Evolutionary conservation across 1,284 basidiomycete genomes (phyloP).

Genomic region (Farysia itapuensis): DNA sequence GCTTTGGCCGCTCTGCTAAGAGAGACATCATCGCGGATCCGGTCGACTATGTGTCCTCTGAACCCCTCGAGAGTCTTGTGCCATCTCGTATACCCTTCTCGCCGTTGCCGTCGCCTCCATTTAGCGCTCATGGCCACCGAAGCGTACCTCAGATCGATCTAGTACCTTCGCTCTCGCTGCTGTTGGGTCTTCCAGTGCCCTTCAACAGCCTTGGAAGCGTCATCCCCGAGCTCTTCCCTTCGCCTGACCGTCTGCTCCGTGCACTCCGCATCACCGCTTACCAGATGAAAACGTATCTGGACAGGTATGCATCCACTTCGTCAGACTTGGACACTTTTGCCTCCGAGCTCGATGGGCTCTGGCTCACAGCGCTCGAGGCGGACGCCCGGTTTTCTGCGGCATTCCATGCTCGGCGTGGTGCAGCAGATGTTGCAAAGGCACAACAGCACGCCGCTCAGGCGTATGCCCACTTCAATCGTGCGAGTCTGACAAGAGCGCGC

Average conservation of each 20-base stretch:
- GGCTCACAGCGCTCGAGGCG: slow-evolving; percentile 31
- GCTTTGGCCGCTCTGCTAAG: slow-evolving; percentile 1
- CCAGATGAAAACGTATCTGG: slow-evolving; percentile 78
- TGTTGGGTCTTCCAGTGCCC: slow-evolving; percentile 88
- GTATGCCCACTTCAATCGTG: slow-evolving; percentile 66
- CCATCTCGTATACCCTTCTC: slow-evolving; percentile 34
- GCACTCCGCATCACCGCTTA: slow-evolving; percentile 74
- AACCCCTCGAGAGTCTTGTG: slow-evolving; percentile 3
- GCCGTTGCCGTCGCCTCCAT: slow-evolving; percentile 42
- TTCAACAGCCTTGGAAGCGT: slow-evolving; percentile 91
- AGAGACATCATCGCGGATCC: background rate
- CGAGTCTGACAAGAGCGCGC: slow-evolving; percentile 73
- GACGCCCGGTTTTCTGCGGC: slow-evolving; percentile 35
- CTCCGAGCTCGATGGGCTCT: slow-evolving; percentile 47
- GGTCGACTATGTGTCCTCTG: slow-evolving; percentile 9
- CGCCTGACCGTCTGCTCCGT: slow-evolving; percentile 62
- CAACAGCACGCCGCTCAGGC: slow-evolving; percentile 25
- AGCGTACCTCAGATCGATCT: slow-evolving; percentile 91
- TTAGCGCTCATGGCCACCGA: slow-evolving; percentile 63
- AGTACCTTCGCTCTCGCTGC: slow-evolving; percentile 83
- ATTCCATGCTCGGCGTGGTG: slow-evolving; percentile 18
- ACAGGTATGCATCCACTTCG: slow-evolving; percentile 70
- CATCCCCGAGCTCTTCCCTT: slow-evolving; percentile 82
- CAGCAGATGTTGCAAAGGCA: slow-evolving; percentile 6
- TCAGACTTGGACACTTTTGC: slow-evolving; percentile 66